Evolutionary conservation across 768 basidiomycete species (phyloP).

Genomic region (Melanogaster broomeanus): DNA sequence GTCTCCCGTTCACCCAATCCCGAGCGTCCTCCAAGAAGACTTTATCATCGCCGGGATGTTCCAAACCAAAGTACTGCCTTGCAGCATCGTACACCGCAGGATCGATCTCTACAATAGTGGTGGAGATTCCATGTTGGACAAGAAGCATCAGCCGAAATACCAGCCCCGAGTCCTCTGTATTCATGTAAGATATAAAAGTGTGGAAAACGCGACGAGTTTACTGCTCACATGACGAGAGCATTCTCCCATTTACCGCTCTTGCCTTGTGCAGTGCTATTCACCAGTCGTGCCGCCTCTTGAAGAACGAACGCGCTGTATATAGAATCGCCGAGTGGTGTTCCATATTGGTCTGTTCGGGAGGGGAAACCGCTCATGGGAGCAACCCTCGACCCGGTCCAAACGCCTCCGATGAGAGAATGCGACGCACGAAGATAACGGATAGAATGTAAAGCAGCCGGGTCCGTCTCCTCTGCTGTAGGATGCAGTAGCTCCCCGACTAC

Average conservation of each 20-base stretch:
- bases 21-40: slow-evolving; percentile 82
- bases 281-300: slow-evolving; percentile 82
- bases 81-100: slow-evolving; percentile 88
- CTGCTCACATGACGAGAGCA: slow-evolving; percentile 70
- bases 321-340: slow-evolving; percentile 66
- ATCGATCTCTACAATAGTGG: slow-evolving; percentile 92
- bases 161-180: slow-evolving; percentile 82
- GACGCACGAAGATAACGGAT: slow-evolving; percentile 63
- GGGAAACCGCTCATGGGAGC: slow-evolving; percentile 42
- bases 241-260: slow-evolving; percentile 43
- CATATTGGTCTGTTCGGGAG: slow-evolving; percentile 51
- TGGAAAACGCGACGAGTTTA: slow-evolving; percentile 2
- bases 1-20: slow-evolving; percentile 55
- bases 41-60: slow-evolving; percentile 54
- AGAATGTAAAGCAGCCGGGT: slow-evolving; percentile 42
- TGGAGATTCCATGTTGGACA: slow-evolving; percentile 62
- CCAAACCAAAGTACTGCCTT: slow-evolving; percentile 75
- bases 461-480: slow-evolving; percentile 30
- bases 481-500: slow-evolving; percentile 75
- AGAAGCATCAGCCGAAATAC: slow-evolving; percentile 81
- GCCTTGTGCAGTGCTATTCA: slow-evolving; percentile 49
- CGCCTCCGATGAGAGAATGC: slow-evolving; percentile 69
- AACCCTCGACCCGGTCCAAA: slow-evolving; percentile 70
- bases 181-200: slow-evolving; percentile 3
- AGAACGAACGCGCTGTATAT: slow-evolving; percentile 84